Base-by-base conservation (phyloP, 2,329 filamentous ascomycete genomes). In the Colletotrichum abscissum region DNA sequence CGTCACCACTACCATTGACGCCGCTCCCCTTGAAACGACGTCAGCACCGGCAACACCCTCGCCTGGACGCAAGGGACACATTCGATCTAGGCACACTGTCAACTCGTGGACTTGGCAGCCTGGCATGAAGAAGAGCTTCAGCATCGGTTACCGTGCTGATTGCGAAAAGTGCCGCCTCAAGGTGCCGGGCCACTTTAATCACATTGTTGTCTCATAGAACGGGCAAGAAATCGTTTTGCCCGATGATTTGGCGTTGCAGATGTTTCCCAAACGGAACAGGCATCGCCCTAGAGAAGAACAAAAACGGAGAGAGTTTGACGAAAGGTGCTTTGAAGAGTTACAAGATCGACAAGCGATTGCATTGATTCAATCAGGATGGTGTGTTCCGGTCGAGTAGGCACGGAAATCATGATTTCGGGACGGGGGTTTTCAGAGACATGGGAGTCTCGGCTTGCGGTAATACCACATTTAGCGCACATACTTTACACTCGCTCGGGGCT, bases 151-250 rank as follows among this genome's bases (percentile, higher is more conserved):
- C 83, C 87, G 93, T 75, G 88, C 91, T 14, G 93, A 94, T 81
- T 95, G 93, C 80, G 93, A 95, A 74, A 95, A 95, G 82, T 95
- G 93, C 82, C 88, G 88, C 57, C 87, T 89, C 79, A 93, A 92
- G 79, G 92, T 94, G 8, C 93, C 93, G 0, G 93, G 93, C 1
- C 93, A 95, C 80, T 95, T 94, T 79, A 95, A 93, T 78, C 93
- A 95, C 82, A 94, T 95, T 73, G 91, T 94, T 75, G 88, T 91
- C 78, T 90, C 89, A 60, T 91, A 90, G 86, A 75, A 78, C 30
- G 78, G 79, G 26, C 33, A 67, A 28, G 5, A 49, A 22, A 49
- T 7, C 4, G 9, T 35, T 35, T 16, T 19, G n/a, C 24, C 46
- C 2, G 30, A 63, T 16, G 7, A n/a, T 55, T 30, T 38, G 46